phyloP scores from a whole-genome alignment of 2,329 filamentous ascomycete species.

The Iodosphaeria phyllophila region DNA sequence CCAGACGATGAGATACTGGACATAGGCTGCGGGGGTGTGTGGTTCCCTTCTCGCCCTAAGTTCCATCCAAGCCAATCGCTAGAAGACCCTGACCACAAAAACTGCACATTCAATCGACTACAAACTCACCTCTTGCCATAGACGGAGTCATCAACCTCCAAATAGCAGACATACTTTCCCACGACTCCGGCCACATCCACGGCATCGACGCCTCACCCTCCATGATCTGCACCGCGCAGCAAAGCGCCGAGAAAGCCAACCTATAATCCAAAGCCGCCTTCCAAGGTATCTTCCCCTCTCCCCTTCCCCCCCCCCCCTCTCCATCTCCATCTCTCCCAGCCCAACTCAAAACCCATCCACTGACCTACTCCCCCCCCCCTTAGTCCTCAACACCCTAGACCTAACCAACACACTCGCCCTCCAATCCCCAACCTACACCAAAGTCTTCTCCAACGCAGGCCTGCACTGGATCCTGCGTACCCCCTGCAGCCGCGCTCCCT shows the following conservation, averaged over 20 bases:
- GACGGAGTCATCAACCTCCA: constrained; percentile 40
- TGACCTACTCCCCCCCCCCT: background rate
- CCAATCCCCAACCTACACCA: constrained; percentile 22
- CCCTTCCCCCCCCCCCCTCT: too few species aligned
- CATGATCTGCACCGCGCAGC: constrained; percentile 36
- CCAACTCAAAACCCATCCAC: too few species aligned
- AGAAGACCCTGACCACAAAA: background rate
- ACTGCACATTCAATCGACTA: background rate
- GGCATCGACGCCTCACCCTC: constrained; percentile 38
- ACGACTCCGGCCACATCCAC: constrained; percentile 28
- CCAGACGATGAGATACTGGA: constrained; percentile 40
- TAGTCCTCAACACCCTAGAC: constrained; percentile 27
- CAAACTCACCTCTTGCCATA: constrained; percentile 7
- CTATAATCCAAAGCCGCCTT: constrained; percentile 21
- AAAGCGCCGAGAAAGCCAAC: constrained; percentile 17
- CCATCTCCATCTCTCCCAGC: too few species aligned
- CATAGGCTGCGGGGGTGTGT: constrained; percentile 41
- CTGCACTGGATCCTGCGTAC: constrained; percentile 46
- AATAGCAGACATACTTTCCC: constrained; percentile 25
- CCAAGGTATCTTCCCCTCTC: constrained; percentile 16
- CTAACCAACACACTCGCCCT: constrained; percentile 17
- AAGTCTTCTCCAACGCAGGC: constrained; percentile 48
- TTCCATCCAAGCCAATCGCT: background rate
- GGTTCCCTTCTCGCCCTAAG: constrained; percentile 1
- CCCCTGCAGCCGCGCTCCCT: constrained; percentile 16